These are phyloP conservation scores for Diutina mesorugosa DNA, from an alignment of 1,139 yeast genomes.

Conservation along the genomic window DNA sequence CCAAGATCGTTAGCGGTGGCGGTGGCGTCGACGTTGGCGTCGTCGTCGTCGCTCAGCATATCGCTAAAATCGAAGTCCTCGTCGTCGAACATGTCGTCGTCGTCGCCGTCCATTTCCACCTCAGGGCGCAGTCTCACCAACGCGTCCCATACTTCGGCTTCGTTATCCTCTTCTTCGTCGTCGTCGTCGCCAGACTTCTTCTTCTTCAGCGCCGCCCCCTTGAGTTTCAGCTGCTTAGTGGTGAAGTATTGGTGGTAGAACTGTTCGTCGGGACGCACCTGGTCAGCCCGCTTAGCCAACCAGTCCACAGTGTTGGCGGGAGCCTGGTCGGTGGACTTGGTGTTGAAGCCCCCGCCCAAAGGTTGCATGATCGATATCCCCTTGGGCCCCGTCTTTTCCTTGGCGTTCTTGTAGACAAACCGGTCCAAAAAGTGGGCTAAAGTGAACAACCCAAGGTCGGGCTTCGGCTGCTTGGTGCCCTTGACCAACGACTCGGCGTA, in stretches of 20 bases:
- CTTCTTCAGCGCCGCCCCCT: conserved; percentile 14
- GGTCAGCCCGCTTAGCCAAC: conserved; percentile 50
- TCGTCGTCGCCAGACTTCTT: conserved; percentile 10
- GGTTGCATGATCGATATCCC: conserved; percentile 98
- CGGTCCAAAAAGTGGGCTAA: conserved; percentile 86
- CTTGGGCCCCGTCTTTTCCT: conserved; percentile 54
- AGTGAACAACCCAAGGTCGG: conserved; percentile 83
- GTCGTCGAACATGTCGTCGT: background rate
- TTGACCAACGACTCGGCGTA: conserved; percentile 58
- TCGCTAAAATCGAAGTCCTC: background rate
- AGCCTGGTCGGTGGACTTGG: conserved; percentile 46
- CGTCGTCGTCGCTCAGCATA: conserved; percentile 16
- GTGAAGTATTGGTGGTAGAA: conserved; percentile 85
- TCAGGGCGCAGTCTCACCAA: conserved; percentile 36
- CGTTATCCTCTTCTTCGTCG: conserved; percentile 41
- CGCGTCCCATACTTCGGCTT: conserved; percentile 84
- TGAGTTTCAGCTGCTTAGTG: conserved; percentile 39
- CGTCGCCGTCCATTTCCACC: background rate
- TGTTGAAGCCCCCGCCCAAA: conserved; percentile 76
- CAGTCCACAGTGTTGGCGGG: conserved; percentile 83
- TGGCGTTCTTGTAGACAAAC: conserved; percentile 89
- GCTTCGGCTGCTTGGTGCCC: conserved; percentile 42
- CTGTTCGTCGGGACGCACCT: conserved; percentile 75
- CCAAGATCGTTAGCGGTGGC: conserved; percentile 19
- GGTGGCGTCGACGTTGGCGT: conserved; percentile 4